phyloP scores from a whole-genome alignment of 73 alveolate genomes.

The Diophrys appendiculata region DNA sequence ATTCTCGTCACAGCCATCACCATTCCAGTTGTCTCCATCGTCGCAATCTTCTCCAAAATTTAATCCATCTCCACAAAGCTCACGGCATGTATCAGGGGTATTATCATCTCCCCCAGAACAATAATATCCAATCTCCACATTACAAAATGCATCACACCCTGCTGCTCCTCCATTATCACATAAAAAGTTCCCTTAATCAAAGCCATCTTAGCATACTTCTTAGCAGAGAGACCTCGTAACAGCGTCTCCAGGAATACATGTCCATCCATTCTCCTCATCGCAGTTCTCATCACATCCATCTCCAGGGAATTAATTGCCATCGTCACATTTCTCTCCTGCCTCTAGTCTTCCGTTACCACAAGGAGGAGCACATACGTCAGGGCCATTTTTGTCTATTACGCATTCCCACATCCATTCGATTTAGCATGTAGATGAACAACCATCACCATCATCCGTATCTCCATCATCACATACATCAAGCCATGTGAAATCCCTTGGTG shows the following conservation, averaged over 20 bases:
- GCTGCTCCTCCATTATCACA: constrained; percentile 53
- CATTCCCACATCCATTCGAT: constrained; percentile 59
- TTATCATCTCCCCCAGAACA: constrained; percentile 37
- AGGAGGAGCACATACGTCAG: constrained; percentile 15
- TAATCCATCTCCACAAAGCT: constrained; percentile 48
- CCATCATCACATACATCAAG: constrained; percentile 60
- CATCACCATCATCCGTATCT: constrained; percentile 40
- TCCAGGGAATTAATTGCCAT: constrained; percentile 26
- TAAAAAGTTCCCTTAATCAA: not conserved
- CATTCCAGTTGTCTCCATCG: constrained; percentile 39
- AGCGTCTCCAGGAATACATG: not conserved
- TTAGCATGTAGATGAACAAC: constrained; percentile 34
- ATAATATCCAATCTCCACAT: constrained; percentile 35
- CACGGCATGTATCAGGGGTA: constrained; percentile 16
- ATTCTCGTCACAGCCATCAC: constrained; percentile 30
- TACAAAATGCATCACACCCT: constrained; percentile 48
- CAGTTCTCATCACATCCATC: constrained; percentile 9
- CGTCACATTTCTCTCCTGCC: constrained; percentile 47
- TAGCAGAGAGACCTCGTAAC: not conserved
- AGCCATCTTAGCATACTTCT: not conserved
- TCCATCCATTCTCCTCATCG: constrained; percentile 8
- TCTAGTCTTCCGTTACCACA: constrained; percentile 50
- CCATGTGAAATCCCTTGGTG: constrained; percentile 7
- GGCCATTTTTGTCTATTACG: not conserved
- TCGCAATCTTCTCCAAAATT: constrained; percentile 28